Base-by-base conservation (phyloP, 192 early-diverging fungal genomes). In the Coemansia umbellata region DNA sequence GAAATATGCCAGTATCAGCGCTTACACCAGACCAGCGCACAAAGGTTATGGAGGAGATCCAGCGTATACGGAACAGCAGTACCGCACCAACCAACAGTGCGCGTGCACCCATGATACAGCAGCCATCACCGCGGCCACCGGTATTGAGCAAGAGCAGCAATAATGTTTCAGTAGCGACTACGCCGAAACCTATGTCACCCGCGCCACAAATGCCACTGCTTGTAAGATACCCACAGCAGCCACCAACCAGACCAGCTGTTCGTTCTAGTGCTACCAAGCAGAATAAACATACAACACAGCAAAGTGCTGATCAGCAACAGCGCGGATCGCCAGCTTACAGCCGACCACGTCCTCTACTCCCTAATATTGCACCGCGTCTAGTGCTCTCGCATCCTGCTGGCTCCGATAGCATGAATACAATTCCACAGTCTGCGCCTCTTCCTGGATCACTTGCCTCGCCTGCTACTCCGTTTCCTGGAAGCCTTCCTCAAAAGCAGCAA, bases 1-100 rank as follows among this genome's bases (percentile, higher is more conserved):
- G 68, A 35, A 78, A 78, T 56, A 72, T 60, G 69, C 69, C 74
- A 0, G 74, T 78, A 32, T 63, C 67, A 1, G 63, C 74, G 51
- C 45, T 78, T 53, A 72, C 74, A 4, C 48, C 57, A 15, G 74
- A 78, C 23, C 74, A 78, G 56, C 58, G 67, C 4, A 36, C 51
- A 5, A 47, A 31, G 30, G 74, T 78, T n/a, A 78, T 78, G 74
- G 47, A 43, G 17, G 74, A 70, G 42, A 78, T 78, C 14, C 67
- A 78, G 58, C 59, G 69, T 9, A 41, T 66, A 30, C 55, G 69
- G 0, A 58, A 45, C 55, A 66, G 43, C 37, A 36, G 26, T 27
- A 31, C 35, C 14, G 28, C 59, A 10, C 39, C 31, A 21, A 22
- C 27, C 17, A 13, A 26, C 43, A 27, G 15, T 27, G 13, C 19